Base-by-base conservation (phyloP, 495 filamentous ascomycete genomes). In the Aspergillus sclerotiicarbonarius region DNA sequence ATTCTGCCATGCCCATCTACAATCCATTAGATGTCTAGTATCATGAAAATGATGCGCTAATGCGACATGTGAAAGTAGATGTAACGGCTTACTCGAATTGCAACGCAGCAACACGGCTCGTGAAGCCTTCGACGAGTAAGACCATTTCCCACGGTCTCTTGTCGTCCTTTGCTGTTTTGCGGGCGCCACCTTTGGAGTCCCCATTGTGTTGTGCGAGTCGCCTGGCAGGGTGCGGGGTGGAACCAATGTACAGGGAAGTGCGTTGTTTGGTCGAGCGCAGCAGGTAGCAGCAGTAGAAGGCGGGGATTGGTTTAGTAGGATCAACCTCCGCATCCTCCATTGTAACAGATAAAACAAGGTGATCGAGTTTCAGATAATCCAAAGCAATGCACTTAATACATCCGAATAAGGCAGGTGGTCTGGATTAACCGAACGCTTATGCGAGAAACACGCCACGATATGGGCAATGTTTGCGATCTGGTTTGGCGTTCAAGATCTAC, bases 101-200 rank as follows among this genome's bases (percentile, higher is more conserved):
- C 58, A 98, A 72, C 4, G 95, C 94, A 2, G 90, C 91, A 18
- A 90, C 83, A 61, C 86, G 85, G 53, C 87, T 91, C 13, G 89
- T 90, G 62, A 98, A 98, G 0, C 95, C 94, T 3, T 88, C 87
- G 1, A 98, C 90, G 6, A 97, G 80, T 31, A 85, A 85, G 1
- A 86, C 79, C 91, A 98, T 96, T 67, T 98, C 90, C 94, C 95
- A 98, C 0, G 95, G 94, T 51, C 89, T 80, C 46, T 89, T 70
- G n/a, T 67, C 67, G 15, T 81, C 68, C 16, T 80, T 77, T n/a
- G 82, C 80, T 5, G 94, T 98, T 25, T 84, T 79, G 31, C 76
- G 80, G 31, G 94, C 94, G 29, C 94, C 94, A 44, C 94, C 94
- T 62, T 82, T 87, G 9, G 77, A 71, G 15, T 80, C 63, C 21